These are phyloP conservation scores for Penicillium psychrofluorescens DNA, from an alignment of 495 filamentous ascomycete species.

Conservation along the genomic window DNA sequence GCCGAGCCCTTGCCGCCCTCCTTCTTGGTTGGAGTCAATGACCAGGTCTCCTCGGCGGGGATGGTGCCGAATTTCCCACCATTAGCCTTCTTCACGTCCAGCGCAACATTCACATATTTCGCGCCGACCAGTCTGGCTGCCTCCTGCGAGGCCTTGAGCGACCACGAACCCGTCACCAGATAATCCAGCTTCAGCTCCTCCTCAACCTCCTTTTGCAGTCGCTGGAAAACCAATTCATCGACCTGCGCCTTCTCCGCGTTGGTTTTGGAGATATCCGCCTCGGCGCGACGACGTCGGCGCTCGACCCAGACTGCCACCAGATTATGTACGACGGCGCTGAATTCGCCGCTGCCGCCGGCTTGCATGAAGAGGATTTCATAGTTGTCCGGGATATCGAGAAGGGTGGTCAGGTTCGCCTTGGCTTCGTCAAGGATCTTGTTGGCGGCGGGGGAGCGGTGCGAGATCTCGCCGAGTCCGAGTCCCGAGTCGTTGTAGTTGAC, in stretches of 20 bases:
- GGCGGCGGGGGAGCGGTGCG: slow-evolving; percentile 77
- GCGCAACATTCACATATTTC: slow-evolving; percentile 70
- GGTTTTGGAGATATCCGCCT: slow-evolving; percentile 27
- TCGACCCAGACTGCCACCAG: slow-evolving; percentile 76
- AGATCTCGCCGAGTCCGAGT: slow-evolving; percentile 69
- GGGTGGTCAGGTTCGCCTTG: slow-evolving; percentile 56
- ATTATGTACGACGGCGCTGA: slow-evolving; percentile 76
- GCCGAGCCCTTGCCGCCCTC: slow-evolving; percentile 50
- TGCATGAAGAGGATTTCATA: slow-evolving; percentile 81
- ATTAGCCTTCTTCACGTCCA: slow-evolving; percentile 62
- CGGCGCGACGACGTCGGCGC: slow-evolving; percentile 36
- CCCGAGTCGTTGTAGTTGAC: slow-evolving; percentile 78
- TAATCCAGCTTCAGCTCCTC: slow-evolving; percentile 76
- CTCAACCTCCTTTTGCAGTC: slow-evolving; percentile 55
- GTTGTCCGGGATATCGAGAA: slow-evolving; percentile 67
- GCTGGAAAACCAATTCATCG: slow-evolving; percentile 47
- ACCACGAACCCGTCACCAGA: slow-evolving; percentile 86
- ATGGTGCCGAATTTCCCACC: slow-evolving; percentile 86
- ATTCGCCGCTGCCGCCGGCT: slow-evolving; percentile 73
- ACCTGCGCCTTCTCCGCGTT: slow-evolving; percentile 27
- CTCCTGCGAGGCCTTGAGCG: slow-evolving; percentile 84
- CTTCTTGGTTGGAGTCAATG: slow-evolving; percentile 52
- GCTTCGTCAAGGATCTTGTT: slow-evolving; percentile 58
- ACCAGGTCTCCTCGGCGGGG: slow-evolving; percentile 69
- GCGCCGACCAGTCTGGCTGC: slow-evolving; percentile 67